Percentiles rank a stretch among this genome's conserved stretches.
phyloP scores from a whole-genome alignment of 2,329 filamentous ascomycete genomes.

The Apiospora marii region DNA sequence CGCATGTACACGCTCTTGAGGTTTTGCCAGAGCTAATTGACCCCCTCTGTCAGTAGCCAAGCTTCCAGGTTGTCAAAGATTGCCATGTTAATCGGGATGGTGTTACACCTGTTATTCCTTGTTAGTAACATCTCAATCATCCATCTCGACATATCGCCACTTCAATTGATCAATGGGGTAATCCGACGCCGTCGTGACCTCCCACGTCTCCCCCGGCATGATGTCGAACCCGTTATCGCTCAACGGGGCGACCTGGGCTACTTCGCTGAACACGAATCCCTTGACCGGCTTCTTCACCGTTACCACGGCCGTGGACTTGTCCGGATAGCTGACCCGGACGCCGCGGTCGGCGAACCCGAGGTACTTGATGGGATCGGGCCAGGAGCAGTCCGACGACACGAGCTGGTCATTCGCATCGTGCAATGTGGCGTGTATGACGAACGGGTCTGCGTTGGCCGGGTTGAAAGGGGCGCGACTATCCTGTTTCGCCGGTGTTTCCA shows the following conservation, averaged over 20 bases:
- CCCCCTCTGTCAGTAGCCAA: not conserved
- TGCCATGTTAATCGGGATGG: not conserved
- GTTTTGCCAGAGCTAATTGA: not conserved
- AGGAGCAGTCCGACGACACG: conserved; percentile 59
- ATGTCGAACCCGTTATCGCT: conserved; percentile 66
- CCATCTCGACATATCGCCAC: conserved; percentile 18
- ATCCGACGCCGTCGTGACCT: not conserved
- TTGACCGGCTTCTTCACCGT: conserved; percentile 59
- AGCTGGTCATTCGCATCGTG: conserved; percentile 44
- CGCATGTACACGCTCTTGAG: not conserved
- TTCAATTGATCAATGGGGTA: not conserved
- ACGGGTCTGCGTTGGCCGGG: conserved; percentile 49
- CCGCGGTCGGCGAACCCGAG: conserved; percentile 56
- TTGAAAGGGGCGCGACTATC: conserved; percentile 41
- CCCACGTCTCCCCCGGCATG: conserved; percentile 4
- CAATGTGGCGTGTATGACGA: conserved; percentile 57
- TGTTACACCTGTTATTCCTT: not conserved
- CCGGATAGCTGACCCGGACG: conserved; percentile 44
- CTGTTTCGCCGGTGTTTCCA: conserved; percentile 31
- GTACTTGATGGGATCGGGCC: conserved; percentile 71
- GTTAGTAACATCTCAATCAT: not conserved
- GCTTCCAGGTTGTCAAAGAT: not conserved
- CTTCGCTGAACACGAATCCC: conserved; percentile 62
- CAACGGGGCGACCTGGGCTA: conserved; percentile 49
- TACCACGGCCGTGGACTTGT: conserved; percentile 37